phyloP scores from a whole-genome alignment of 192 early-diverging fungal genomes.

The Coemansia sp. region DNA sequence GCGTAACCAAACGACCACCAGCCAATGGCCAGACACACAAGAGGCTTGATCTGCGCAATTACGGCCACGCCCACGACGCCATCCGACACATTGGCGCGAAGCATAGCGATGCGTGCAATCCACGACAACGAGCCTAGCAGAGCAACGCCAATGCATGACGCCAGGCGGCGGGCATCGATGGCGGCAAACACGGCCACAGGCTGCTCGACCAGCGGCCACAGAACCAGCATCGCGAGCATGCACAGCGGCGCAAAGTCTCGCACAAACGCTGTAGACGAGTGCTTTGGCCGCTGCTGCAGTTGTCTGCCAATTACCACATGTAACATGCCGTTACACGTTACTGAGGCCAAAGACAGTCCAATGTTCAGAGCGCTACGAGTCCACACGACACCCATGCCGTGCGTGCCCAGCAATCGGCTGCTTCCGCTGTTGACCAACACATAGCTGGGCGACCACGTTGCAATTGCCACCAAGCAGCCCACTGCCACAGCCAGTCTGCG shows the following conservation, averaged over 20 bases:
- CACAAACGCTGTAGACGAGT: constrained; percentile 21
- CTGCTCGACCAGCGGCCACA: constrained; percentile 35
- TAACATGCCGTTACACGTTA: constrained; percentile 13
- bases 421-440: constrained; percentile 6
- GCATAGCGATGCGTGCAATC: constrained; percentile 16
- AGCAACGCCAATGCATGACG: constrained; percentile 19
- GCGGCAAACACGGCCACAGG: constrained; percentile 21
- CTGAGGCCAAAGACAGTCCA: constrained; percentile 9
- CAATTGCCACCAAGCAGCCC: constrained; percentile 2
- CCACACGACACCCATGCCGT: neutral
- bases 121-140: constrained; percentile 21
- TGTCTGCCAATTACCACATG: constrained; percentile 7
- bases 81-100: constrained; percentile 13
- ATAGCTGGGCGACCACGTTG: constrained; percentile 28
- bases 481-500: neutral
- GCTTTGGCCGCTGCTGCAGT: constrained; percentile 9
- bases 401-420: neutral
- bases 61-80: constrained; percentile 31
- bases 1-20: constrained; percentile 45
- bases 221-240: constrained; percentile 23
- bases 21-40: constrained; percentile 32
- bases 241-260: constrained; percentile 40
- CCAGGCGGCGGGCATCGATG: constrained; percentile 6
- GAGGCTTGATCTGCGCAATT: constrained; percentile 11
- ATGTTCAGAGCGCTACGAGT: constrained; percentile 1